phyloP scores from a whole-genome alignment of 305 asterid species.

The Nicotiana rustica region DNA sequence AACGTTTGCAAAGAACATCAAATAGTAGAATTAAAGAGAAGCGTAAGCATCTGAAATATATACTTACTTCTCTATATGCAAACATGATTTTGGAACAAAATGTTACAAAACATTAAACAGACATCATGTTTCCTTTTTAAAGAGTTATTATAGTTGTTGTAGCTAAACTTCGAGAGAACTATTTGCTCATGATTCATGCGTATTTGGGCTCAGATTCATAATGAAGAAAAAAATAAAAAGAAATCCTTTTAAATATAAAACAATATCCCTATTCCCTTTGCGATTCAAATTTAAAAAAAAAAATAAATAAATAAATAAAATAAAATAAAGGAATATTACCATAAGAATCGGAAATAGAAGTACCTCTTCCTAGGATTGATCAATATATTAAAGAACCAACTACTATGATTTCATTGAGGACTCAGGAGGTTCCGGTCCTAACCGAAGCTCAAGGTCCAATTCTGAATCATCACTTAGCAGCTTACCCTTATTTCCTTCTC shows the following conservation, averaged over 20 bases:
- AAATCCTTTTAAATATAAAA: too few species aligned
- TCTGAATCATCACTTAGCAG: conserved; percentile 22
- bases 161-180: neutral
- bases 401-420: neutral
- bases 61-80: neutral
- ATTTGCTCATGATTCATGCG: neutral
- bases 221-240: too few species aligned
- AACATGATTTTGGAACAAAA: neutral
- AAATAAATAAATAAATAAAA: too few species aligned
- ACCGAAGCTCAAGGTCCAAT: conserved; percentile 60
- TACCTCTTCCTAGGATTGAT: neutral
- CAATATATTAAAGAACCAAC: neutral
- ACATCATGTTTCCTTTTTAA: neutral
- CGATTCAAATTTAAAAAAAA: neutral
- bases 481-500: neutral
- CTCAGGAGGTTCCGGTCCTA: conserved; percentile 50
- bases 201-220: neutral
- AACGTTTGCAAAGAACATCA: neutral
- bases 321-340: too few species aligned
- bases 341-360: neutral
- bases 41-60: neutral
- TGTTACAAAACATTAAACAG: too few species aligned
- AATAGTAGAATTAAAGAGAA: too few species aligned
- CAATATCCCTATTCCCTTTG: too few species aligned
- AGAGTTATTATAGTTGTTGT: neutral